Evolutionary conservation across 2,329 filamentous ascomycete genomes (phyloP), one percentile per base, ranked within the genome.

Genomic region (Penicillium fuscoglaucum): DNA sequence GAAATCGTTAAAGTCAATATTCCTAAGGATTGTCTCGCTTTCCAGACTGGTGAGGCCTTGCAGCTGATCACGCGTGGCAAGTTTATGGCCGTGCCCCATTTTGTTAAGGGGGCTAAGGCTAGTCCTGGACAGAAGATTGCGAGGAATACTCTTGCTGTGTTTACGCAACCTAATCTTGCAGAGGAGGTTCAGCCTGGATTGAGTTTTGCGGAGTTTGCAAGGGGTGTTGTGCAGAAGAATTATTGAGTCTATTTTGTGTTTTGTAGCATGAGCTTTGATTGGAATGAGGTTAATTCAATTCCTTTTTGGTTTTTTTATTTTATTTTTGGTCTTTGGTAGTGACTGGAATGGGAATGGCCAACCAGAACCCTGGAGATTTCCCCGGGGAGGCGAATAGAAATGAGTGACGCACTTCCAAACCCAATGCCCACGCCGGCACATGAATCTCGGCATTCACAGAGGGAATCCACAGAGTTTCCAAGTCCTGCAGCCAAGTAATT

Each of bases 41-140:
- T 99, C 73, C 93, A 99, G 80, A 99, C 93, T 0, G 95, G 93
- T 2, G 91, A 97, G 78, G 89, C 93, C 0, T 80, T 99, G 51
- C 89, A 98, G 77, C 82, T 91, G 58, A 97, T 99, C 72, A 98
- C 93, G 0, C 81, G 84, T n/a, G 95, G 95, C 10, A 87, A 85
- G 70, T 96, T 99, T 80, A 91, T 89, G 76, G 95, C 95, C 1
- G 95, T 98, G 60, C 93, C 95, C 65, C 95, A 99, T 79, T 98
- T 96, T 74, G 95, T 99, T 9, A 84, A 89, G 64, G 93, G 93
- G 0, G 87, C 89, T 5, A 82, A 84, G 63, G 72, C 81, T 57
- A 78, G 76, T 15, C 80, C 79, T 2, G 58, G 58, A 6, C 46
- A 57, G 35, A 78, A 79, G 29, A 83, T 93, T 59, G 90, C 89